Base-by-base conservation (phyloP, 306 rosid genomes). In the Lathyrus oleraceus region DNA sequence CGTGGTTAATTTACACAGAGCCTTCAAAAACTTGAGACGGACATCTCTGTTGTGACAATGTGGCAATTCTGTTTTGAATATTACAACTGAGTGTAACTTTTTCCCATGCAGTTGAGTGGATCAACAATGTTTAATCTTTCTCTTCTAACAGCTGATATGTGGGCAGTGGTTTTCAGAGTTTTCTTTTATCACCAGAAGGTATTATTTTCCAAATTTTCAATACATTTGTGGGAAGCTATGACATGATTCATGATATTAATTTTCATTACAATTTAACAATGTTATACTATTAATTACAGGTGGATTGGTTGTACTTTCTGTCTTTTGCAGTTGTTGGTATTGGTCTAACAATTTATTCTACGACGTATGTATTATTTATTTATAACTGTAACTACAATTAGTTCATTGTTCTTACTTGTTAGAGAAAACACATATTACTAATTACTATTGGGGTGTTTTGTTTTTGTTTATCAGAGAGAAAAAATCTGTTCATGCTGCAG, bases 221-320 rank as follows among this genome's bases (percentile, higher is more conserved):
- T 10, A 11, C 14, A 39, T 39, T 10, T 39, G 3, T 23, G 27
- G 14, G 13, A 10, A 39, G 13, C 11, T 39, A 39, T 10, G 3
- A 6, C 2, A 38, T 38, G 42, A 38, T 38, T 6, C 5, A 1
- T 8, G 1, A 27, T 27, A 27, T 38, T 38, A 2, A 38, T 6
- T 38, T 6, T 38, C 42, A 38, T 38, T 38, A 38, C 2, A 38
- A 38, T 38, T 1, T 38, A 2, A 38, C 42, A 38, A 6, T 40
- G 45, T 3, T 5, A 6, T 40, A 40, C 10, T 40, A 40, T 40
- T 10, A 40, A 1, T 40, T 40, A 10, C 82, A 84, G 91, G 95
- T 88, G 17, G 89, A 81, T 44, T 86, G 91, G 95, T 60, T 88
- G 61, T 88, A 86, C 85, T 86, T 70, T 57, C 4, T 88, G 2